phyloP scores from a whole-genome alignment of 768 basidiomycete species.

The Suillus hirtellus region DNA sequence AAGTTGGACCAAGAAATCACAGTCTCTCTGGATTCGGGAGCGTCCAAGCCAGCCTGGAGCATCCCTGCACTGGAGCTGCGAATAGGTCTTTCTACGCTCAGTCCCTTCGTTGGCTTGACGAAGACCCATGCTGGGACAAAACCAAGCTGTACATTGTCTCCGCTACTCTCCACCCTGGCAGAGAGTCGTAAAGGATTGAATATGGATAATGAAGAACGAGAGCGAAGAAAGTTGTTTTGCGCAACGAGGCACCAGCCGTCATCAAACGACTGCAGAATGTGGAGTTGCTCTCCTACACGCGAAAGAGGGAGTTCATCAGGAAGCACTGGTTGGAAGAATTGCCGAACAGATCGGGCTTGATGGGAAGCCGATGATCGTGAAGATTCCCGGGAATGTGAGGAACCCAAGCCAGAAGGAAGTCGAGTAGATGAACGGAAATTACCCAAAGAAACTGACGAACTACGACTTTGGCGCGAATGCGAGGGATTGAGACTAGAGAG shows the following conservation, averaged over 20 bases:
- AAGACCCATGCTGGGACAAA: conserved; percentile 80
- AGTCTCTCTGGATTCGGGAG: conserved; percentile 41
- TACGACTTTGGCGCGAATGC: conserved; percentile 33
- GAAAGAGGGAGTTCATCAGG: conserved; percentile 69
- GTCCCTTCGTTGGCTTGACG: conserved; percentile 58
- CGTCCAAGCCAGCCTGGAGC: conserved; percentile 48
- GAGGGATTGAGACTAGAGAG: conserved; percentile 24
- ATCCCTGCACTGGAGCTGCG: conserved; percentile 53
- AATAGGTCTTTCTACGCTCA: conserved; percentile 62
- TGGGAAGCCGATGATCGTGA: conserved; percentile 31
- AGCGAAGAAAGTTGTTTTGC: conserved; percentile 45
- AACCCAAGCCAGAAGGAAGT: conserved; percentile 10
- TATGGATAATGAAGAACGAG: conserved; percentile 43
- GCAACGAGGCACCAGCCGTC: conserved; percentile 82
- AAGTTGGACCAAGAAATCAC: conserved; percentile 67
- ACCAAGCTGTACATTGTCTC: conserved; percentile 61
- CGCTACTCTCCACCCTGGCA: conserved; percentile 14
- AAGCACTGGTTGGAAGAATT: conserved; percentile 66
- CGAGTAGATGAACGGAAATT: conserved; percentile 39
- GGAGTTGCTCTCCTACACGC: conserved; percentile 56
- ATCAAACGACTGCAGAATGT: conserved; percentile 65
- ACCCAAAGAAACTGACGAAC: conserved; percentile 34
- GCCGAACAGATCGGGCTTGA: conserved; percentile 55
- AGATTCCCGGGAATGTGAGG: conserved; percentile 14
- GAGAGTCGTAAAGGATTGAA: conserved; percentile 36